Percentiles rank a stretch among this genome's conserved stretches.
phyloP scores from a whole-genome alignment of 164 flowering plant genomes.

The Echeveria elegans region DNA sequence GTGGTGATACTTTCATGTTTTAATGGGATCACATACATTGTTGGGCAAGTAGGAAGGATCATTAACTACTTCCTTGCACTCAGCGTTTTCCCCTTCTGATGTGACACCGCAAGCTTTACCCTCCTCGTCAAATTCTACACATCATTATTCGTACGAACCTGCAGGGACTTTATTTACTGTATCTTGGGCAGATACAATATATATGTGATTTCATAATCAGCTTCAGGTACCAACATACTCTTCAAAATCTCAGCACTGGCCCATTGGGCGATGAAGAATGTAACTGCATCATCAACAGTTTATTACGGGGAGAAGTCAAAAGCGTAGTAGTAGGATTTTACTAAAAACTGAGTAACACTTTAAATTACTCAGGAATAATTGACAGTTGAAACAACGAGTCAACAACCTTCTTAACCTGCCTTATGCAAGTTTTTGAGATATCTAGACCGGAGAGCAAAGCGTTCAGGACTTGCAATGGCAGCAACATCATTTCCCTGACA shows the following conservation, averaged over 20 bases:
- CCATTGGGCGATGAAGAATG: constrained; percentile 36
- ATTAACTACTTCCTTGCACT: constrained; percentile 89
- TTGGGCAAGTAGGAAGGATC: constrained; percentile 92
- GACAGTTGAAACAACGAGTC: background rate
- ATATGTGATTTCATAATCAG: no score
- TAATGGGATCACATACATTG: constrained; percentile 44
- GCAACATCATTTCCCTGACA: constrained; percentile 83
- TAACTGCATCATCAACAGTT: constrained; percentile 44
- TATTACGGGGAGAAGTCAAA: no score
- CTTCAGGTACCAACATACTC: no score
- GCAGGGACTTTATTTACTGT: no score
- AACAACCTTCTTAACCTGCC: constrained; percentile 50
- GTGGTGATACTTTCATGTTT: background rate
- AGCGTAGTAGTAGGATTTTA: no score
- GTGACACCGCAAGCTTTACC: constrained; percentile 85
- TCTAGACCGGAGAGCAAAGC: constrained; percentile 77
- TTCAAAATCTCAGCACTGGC: no score
- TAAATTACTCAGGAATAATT: no score
- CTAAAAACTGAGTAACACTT: no score
- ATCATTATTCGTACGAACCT: no score
- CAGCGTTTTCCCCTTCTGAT: constrained; percentile 95
- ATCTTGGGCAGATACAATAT: no score
- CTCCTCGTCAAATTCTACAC: constrained; percentile 85
- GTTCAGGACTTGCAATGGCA: constrained; percentile 60
- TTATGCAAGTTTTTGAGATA: constrained; percentile 52